Evolutionary conservation across 352 stramenopile genomes (phyloP), one percentile per base, ranked within the genome.

Genomic region (Phytophthora aleatoria): DNA sequence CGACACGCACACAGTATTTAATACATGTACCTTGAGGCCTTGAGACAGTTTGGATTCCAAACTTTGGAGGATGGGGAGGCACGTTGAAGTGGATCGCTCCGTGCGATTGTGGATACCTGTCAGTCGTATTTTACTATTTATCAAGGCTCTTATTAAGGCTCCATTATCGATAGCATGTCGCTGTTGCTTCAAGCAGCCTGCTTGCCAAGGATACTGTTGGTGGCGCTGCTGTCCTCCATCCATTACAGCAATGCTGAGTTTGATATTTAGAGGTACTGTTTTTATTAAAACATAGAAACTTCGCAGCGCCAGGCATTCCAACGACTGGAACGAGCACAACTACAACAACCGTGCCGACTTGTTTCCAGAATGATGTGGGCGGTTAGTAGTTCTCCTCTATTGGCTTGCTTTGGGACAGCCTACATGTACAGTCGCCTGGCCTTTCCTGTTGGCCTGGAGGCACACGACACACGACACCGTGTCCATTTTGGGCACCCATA

Each of bases 401-500:
- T 26, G 8, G 44, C 42, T 64, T 20, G 26, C 42, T 20, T 41
- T 15, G 33, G 47, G 47, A 57, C 47, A 57, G 47, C 36, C 43
- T 33, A 44, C 33, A 27, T 38, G 50, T 9, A 49, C 20, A 36
- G 42, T 60, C 50, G 59, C 35, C 26, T 50, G 31, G 52, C 59
- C 43, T 66, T 54, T 55, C 59, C 44, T 51, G 30, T 5, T 35
- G 30, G 26, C 16, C 30, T 20, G 26, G 59, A 54, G 26, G 12
- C 56, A 27, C 16, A 31, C 45, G 58, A 26, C 33, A n/a, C 58
- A 54, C 20, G 57, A 52, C n/a, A 5, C 16, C 42, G 33, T 67
- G 59, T 67, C 50, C 59, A 67, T 31, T 55, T 56, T 12, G 36
- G 24, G 59, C 50, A 67, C 50, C 26, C 12, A 48, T 12, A 15